Conservation (phyloP, 164 flowering plant species). For the Taxillus chinensis region DNA sequence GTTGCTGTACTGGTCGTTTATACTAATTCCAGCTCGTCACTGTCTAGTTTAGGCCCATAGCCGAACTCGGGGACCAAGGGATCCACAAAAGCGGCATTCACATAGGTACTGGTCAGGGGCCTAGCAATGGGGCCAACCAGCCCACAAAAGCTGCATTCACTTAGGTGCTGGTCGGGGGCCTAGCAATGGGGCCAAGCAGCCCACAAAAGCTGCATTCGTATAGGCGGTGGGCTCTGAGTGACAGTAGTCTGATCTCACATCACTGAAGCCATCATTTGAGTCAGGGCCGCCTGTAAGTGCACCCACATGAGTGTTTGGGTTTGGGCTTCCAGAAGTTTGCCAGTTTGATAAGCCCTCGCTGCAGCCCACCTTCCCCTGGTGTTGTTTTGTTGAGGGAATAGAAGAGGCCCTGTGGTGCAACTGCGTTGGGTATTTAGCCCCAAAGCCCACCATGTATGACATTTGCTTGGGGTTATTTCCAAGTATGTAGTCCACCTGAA, state of each 20-base stretch:
- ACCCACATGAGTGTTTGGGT: slow-evolving; percentile 67
- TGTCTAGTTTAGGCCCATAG: too few species aligned
- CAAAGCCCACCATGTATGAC: slow-evolving; percentile 96
- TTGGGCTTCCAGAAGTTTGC: slow-evolving; percentile 49
- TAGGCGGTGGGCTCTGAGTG: slow-evolving; percentile 89
- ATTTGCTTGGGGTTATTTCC: slow-evolving; percentile 80
- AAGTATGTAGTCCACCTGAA: slow-evolving; percentile 75
- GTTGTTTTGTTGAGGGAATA: slow-evolving; percentile 50
- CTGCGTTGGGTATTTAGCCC: slow-evolving; percentile 60
- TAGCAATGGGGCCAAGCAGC: background rate
- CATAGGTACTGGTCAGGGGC: too few species aligned
- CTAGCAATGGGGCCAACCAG: too few species aligned
- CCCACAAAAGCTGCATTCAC: too few species aligned
- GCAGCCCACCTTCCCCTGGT: slow-evolving; percentile 78
- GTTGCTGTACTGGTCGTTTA: too few species aligned
- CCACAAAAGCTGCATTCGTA: slow-evolving; percentile 49
- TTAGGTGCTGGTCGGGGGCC: too few species aligned
- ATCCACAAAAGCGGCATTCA: too few species aligned
- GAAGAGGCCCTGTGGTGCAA: slow-evolving; percentile 94
- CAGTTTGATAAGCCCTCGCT: slow-evolving; percentile 38
- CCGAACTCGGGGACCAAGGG: too few species aligned
- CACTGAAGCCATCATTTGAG: slow-evolving; percentile 55
- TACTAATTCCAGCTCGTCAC: too few species aligned
- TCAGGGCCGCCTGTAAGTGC: slow-evolving; percentile 89
- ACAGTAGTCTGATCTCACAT: slow-evolving; percentile 62